Conservation (phyloP, 441 rosid genomes). For the Syzygium malaccense region DNA sequence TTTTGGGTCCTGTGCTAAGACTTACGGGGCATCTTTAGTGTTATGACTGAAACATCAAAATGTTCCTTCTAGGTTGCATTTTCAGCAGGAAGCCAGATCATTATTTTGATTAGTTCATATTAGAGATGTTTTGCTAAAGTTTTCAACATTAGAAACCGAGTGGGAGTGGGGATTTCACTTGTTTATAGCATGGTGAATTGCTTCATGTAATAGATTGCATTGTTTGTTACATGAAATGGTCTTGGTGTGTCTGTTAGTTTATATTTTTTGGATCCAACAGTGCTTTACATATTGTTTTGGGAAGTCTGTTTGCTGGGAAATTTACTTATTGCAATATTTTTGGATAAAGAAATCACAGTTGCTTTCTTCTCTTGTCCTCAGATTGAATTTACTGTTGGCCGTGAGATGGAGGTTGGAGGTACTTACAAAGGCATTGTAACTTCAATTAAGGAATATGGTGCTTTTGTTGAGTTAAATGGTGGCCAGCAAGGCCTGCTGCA, state of each 20-base stretch:
- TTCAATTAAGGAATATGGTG: conserved; percentile 95
- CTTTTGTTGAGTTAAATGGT: conserved; percentile 94
- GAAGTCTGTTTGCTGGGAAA: neutral
- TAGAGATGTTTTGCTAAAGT: neutral
- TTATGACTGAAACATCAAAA: neutral
- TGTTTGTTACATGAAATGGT: neutral
- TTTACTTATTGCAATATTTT: neutral
- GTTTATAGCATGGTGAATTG: neutral
- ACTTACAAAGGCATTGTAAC: conserved; percentile 81
- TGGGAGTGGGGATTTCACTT: neutral
- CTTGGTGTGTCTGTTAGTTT: neutral
- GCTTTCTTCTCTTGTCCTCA: conserved; percentile 20
- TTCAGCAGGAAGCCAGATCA: neutral
- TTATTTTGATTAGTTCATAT: neutral
- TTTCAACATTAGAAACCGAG: neutral
- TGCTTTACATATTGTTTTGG: neutral
- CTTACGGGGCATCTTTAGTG: neutral
- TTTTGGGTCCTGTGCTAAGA: neutral
- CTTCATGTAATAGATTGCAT: neutral
- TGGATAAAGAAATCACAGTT: neutral
- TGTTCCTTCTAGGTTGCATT: neutral
- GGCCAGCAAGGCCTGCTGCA: conserved; percentile 95
- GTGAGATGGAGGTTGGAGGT: conserved; percentile 87
- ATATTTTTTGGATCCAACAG: neutral
- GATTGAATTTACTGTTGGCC: conserved; percentile 79